Base-by-base conservation (phyloP, 2,329 filamentous ascomycete genomes). In the Colletotrichum caudatum region DNA sequence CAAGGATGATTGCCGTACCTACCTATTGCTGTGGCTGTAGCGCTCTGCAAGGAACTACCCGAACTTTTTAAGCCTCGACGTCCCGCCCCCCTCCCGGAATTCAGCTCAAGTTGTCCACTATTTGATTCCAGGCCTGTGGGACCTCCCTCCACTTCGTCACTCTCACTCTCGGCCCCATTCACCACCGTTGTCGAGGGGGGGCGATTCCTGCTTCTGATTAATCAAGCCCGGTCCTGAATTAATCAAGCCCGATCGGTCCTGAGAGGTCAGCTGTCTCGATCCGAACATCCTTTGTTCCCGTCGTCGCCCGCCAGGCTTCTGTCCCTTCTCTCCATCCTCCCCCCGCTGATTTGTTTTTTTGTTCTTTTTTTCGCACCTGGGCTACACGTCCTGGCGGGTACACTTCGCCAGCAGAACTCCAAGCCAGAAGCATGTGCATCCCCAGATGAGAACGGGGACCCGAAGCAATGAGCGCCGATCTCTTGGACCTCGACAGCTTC, bases 401-500 rank as follows among this genome's bases (percentile, higher is more conserved):
- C 26, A 39, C 14, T 54, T 37, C 39, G 46, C 26, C 37, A 46
- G 26, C 26, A 59, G 35, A 37, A 11, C 20, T 11, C 35, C 20
- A 23, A 9, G n/a, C 46, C 44, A 57, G 29, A 68, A 72, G 68
- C 59, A 72, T 71, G 64, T 60, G 50, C 44, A 61, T 63, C 39
- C 48, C 54, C 29, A 68, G 72, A 44, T 72, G 64, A 46, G 44
- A n/a, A 69, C 46, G 18, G 56, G 64, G 64, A 62, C 71, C 78
- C 48, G 66, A 64, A 59, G 69, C 46, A 72, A 92, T 91, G 89
- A 92, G 90, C 75, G 88, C 89, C 73, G 89, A 91, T 79, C 86
- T 92, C 69, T 89, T 91, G 77, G 89, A 89, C 74, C 91, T 92
- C 75, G 88, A 87, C 76, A 83, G 81, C 75, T 81, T 84, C 74